phyloP scores from a whole-genome alignment of 805 yeast species.

The Zygoascus ofunaensis region DNA sequence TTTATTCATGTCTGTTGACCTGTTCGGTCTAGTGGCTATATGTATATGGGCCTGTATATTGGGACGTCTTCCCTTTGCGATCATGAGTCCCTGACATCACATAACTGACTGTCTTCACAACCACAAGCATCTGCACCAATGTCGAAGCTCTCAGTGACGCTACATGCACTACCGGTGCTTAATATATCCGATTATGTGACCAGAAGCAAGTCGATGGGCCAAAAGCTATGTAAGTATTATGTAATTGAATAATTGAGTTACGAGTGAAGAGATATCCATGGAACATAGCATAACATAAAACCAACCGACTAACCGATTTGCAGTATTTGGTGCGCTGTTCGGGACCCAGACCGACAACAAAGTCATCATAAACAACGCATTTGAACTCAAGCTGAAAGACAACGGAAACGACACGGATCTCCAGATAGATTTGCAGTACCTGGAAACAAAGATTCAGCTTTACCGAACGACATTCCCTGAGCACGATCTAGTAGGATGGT shows the following conservation, averaged over 20 bases:
- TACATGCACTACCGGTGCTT: slow-evolving; percentile 30
- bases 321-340: slow-evolving; percentile 28
- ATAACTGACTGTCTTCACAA: too few relatives aligned
- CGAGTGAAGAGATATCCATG: too few relatives aligned
- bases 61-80: too few relatives aligned
- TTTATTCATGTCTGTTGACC: too few relatives aligned
- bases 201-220: slow-evolving; percentile 15
- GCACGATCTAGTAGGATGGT: slow-evolving; percentile 29
- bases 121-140: background rate
- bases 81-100: too few relatives aligned
- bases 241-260: background rate
- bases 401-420: slow-evolving; percentile 8
- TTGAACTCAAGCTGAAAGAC: slow-evolving; percentile 18
- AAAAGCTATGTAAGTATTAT: slow-evolving; percentile 14
- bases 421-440: slow-evolving; percentile 19
- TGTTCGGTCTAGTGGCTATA: too few relatives aligned
- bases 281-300: too few relatives aligned
- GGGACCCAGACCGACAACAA: slow-evolving; percentile 25
- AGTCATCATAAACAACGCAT: slow-evolving; percentile 25
- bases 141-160: slow-evolving; percentile 8
- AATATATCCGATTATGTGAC: slow-evolving; percentile 30
- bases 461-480: slow-evolving; percentile 24
- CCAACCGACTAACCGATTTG: too few relatives aligned
- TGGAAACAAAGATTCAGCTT: slow-evolving; percentile 20
- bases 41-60: too few relatives aligned